Base-by-base conservation (phyloP, 1,284 basidiomycete genomes). In the Melampsora americana region DNA sequence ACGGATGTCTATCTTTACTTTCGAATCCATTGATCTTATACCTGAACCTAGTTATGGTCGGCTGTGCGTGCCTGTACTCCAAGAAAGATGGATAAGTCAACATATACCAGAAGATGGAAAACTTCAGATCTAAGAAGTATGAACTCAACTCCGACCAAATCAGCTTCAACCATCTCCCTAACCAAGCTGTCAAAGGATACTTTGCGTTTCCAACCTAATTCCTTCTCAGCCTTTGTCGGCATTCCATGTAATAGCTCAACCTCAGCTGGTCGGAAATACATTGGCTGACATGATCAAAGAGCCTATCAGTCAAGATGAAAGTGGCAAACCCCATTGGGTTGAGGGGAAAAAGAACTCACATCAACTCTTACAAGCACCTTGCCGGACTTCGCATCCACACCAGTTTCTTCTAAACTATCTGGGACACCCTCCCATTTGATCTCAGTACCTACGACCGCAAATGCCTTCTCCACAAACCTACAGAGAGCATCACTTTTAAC, bases 171-270 rank as follows among this genome's bases (percentile, higher is more conserved):
- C 93, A 95, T 95, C 86, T 95, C 92, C 80, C 87, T 87, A 59
- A 95, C 90, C 77, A 95, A 88, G 62, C 87, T 84, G 78, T 92
- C 88, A 81, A 95, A 95, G 79, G 87, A 85, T 72, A 92, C 88
- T 79, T 88, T 85, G 79, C 93, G 89, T 83, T 89, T 92, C 93
- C 93, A 95, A 12, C 91, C 91, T 59, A 95, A 88, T 66, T 89
- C 70, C 66, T 86, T 86, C 83, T 94, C 91, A 0, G 93, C 93
- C 84, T 95, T 95, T 62, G 88, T 85, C 18, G 92, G 92, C 82
- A 89, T 89, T 18, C 92, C 92, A 72, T 89, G 86, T 61, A 93
- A 86, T 69, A 93, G 87, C 88, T 95, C 93, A 83, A 95, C 93
- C 88, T 95, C 93, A 32, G 93, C 92, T 18, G 92, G 83, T 68